Conservation (phyloP, 345 rosid genomes). For the Populus ilicifolia region DNA sequence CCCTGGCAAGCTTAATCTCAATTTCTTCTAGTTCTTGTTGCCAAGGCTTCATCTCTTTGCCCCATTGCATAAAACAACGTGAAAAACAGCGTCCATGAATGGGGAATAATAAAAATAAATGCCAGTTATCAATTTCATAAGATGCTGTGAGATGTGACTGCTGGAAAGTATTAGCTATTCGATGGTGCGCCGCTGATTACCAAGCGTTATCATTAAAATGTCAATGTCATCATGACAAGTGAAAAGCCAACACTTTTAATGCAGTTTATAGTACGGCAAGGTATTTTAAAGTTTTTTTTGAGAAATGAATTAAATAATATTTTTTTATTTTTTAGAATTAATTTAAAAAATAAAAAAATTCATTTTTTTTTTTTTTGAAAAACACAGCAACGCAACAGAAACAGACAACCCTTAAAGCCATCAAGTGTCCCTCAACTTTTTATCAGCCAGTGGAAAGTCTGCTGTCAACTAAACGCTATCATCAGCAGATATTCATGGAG, state of each 20-base stretch:
- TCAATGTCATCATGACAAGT: background rate
- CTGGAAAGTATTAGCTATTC: background rate
- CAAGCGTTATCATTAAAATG: background rate
- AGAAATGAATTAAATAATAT: no score
- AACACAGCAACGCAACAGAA: no score
- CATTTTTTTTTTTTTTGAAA: no score
- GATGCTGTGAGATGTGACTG: background rate
- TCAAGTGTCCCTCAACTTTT: background rate
- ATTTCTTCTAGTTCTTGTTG: constrained; percentile 55
- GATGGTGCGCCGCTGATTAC: background rate
- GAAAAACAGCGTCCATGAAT: background rate
- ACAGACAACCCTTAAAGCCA: background rate
- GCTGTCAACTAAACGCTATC: background rate
- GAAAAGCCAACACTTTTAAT: background rate
- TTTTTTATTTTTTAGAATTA: no score
- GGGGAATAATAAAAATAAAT: background rate
- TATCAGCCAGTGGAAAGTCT: background rate
- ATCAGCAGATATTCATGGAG: background rate
- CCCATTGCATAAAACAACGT: constrained; percentile 46
- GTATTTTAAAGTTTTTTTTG: no score
- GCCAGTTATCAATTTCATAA: background rate
- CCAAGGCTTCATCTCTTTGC: constrained; percentile 57
- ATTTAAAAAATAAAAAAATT: no score
- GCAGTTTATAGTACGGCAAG: no score
- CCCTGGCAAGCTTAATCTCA: constrained; percentile 60